Evolutionary conservation across 2,329 filamentous ascomycete genomes (phyloP), one percentile per base, ranked within the genome.

Genomic region (Trichoderma sp.): DNA sequence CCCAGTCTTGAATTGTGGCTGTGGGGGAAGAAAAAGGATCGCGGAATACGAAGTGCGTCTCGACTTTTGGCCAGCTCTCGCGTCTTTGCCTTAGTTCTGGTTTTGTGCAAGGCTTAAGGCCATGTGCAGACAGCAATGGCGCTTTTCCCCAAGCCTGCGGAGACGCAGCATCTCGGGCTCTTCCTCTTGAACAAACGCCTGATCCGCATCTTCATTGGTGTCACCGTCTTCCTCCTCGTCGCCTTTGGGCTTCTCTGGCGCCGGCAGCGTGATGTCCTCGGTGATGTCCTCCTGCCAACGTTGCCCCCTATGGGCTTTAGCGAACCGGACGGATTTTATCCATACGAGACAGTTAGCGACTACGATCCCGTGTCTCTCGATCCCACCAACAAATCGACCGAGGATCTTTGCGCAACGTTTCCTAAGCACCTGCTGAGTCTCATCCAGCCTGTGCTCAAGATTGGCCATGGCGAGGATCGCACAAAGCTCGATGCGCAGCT

Each of bases 401-500:
- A 76, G 20, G 76, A 80, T 12, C 74, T 80, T 9, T 80, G 79
- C 74, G 77, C 75, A 26, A 79, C 74, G 36, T 80, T 80, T 65
- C 79, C 79, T 26, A 78, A 75, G 68, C 75, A 80, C 59, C 64
- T 80, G 39, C 77, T 80, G 30, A 72, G 77, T 32, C 71, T 76
- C 15, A 75, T 80, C 34, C 79, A 80, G 68, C 79, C 79, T 23
- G 79, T 80, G 43, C 73, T 80, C 55, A 80, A 80, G 73, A 77
- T 80, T 68, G 79, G 79, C 28, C 79, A 80, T 34, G 77, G 78
- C 71, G 79, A 75, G 62, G 73, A 73, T 28, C 74, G 73, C 30
- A 71, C 74, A 36, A 79, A 77, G 72, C 69, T 80, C 6, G 76
- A 79, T 32, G 82, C 85, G 4, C 86, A 88, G 68, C 79, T 89